Conservation (phyloP, 164 flowering plant species). For the Magnolia sinica region DNA sequence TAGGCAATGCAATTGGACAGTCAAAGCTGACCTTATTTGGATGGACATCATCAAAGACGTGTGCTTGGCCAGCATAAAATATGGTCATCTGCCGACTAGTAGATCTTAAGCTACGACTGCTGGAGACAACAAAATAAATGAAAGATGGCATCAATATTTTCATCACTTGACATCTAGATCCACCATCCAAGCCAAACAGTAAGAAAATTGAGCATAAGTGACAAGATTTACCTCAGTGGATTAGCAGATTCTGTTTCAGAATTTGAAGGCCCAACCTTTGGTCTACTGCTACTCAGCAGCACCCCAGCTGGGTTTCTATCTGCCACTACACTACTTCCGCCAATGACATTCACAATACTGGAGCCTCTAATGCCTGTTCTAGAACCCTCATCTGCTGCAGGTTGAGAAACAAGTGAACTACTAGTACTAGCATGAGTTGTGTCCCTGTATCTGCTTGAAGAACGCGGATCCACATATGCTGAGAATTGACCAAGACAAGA, state of each 20-base stretch:
- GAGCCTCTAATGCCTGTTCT: conserved; percentile 93
- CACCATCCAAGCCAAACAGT: background rate
- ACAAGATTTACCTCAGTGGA: conserved; percentile 36
- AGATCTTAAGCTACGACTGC: conserved; percentile 46
- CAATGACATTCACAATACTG: conserved; percentile 49
- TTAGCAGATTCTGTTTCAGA: conserved; percentile 49
- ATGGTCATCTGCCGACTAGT: conserved; percentile 82
- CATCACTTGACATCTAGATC: background rate
- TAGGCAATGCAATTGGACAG: background rate
- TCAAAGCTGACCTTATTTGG: conserved; percentile 62
- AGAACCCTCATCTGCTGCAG: conserved; percentile 98
- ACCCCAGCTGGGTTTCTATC: conserved; percentile 42
- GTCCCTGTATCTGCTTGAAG: conserved; percentile 50
- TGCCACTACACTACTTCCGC: conserved; percentile 18
- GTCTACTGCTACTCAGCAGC: conserved; percentile 34
- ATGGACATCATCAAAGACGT: conserved; percentile 95
- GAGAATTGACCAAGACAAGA: conserved; percentile 43
- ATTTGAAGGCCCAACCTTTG: conserved; percentile 31
- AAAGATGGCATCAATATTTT: background rate
- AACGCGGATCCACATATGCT: conserved; percentile 42
- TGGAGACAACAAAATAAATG: conserved; percentile 20
- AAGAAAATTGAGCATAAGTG: background rate
- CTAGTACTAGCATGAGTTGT: conserved; percentile 26
- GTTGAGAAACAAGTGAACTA: conserved; percentile 53
- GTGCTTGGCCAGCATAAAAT: conserved; percentile 93